phyloP scores from a whole-genome alignment of 2,329 filamentous ascomycete genomes.

The Colletotrichum filicis region DNA sequence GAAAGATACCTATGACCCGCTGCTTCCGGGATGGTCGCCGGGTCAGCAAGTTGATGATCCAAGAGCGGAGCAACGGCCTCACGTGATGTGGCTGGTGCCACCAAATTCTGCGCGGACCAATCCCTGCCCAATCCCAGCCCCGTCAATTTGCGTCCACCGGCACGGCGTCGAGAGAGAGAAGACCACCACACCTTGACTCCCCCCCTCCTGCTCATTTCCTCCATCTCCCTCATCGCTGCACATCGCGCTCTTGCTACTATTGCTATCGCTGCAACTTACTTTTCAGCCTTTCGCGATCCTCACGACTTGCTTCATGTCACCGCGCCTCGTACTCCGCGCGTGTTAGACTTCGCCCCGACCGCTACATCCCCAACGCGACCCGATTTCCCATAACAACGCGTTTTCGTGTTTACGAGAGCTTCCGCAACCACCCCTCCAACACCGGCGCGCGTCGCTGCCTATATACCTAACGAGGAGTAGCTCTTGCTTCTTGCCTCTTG shows the following conservation, averaged over 20 bases:
- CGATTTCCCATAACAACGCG: constrained; percentile 37
- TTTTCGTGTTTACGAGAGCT: constrained; percentile 39
- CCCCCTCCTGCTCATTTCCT: constrained; percentile 35
- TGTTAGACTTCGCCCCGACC: constrained; percentile 27
- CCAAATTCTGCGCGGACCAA: constrained; percentile 31
- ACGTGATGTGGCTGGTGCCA: constrained; percentile 36
- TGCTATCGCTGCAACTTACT: constrained; percentile 30
- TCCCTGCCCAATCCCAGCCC: constrained; percentile 36
- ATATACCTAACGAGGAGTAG: constrained; percentile 20
- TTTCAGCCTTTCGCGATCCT: constrained; percentile 29
- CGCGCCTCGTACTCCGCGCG: constrained; percentile 25
- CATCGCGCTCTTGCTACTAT: constrained; percentile 33
- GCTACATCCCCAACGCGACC: constrained; percentile 34
- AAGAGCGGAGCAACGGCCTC: constrained; percentile 12
- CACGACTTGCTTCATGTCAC: constrained; percentile 34
- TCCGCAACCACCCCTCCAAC: constrained; percentile 22
- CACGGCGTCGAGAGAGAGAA: constrained; percentile 30
- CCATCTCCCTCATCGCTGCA: constrained; percentile 32
- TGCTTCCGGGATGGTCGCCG: constrained; percentile 30
- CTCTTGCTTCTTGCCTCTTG: constrained; percentile 20
- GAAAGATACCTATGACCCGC: constrained; percentile 4
- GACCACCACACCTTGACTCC: constrained; percentile 34
- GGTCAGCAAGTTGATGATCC: constrained; percentile 16
- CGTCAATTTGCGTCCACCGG: constrained; percentile 36
- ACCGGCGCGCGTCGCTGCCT: constrained; percentile 33